A percentile compares a stretch with the other conserved stretches of the same genome.
Evolutionary conservation across 108 stramenopile species (phyloP).

Genomic region (Nitzschia inconspicua): DNA sequence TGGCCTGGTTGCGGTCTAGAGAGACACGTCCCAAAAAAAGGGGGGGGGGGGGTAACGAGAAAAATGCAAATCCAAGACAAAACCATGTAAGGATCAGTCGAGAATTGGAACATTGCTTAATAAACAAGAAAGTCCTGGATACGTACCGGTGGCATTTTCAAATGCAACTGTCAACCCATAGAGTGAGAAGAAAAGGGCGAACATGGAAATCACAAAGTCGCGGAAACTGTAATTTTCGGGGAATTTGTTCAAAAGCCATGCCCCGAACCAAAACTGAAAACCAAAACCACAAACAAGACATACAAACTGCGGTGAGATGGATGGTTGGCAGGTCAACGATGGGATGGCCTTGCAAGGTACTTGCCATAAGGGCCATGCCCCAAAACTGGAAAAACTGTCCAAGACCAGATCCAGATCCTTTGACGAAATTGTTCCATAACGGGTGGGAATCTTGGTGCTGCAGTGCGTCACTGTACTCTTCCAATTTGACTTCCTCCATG

Average conservation of each 20-base stretch:
- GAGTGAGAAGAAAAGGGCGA: conserved; percentile 55
- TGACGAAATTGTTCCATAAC: conserved; percentile 21
- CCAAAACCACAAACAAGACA: conserved; percentile 22
- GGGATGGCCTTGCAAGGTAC: not conserved
- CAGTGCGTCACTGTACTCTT: conserved; percentile 28
- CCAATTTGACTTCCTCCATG: conserved; percentile 25
- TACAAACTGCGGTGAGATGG: no score
- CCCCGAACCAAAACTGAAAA: conserved; percentile 63
- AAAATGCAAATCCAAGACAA: no score
- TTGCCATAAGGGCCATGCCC: conserved; percentile 10
- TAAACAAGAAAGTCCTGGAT: no score
- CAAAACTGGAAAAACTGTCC: conserved; percentile 24
- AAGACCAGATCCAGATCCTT: conserved; percentile 9
- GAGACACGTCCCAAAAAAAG: no score
- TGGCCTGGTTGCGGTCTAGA: conserved; percentile 40
- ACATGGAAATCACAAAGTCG: conserved; percentile 59
- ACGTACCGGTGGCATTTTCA: conserved; percentile 41
- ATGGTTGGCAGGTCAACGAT: no score
- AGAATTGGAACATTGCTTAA: no score
- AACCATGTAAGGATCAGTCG: no score
- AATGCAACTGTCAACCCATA: conserved; percentile 48
- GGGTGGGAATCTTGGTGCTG: no score
- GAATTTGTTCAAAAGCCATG: conserved; percentile 34
- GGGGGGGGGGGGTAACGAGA: no score
- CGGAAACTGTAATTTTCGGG: conserved; percentile 34